Percentiles rank a stretch among this genome's conserved stretches.
phyloP scores from a whole-genome alignment of 805 yeast genomes.

The Metschnikowia borealis region DNA sequence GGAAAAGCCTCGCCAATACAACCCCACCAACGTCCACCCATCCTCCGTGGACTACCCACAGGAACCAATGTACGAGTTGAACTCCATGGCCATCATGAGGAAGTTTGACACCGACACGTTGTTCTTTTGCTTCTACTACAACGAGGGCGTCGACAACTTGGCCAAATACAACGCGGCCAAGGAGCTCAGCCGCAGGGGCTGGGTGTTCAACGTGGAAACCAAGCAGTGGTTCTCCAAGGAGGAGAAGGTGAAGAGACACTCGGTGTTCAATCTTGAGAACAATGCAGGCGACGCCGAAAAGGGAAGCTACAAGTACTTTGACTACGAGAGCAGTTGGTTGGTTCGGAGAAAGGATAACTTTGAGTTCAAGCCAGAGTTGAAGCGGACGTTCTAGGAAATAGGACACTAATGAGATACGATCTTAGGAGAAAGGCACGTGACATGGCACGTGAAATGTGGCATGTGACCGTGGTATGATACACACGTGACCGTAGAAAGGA shows the following conservation, averaged over 20 bases:
- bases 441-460: too few species aligned
- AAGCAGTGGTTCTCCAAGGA: constrained; percentile 80
- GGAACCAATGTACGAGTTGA: constrained; percentile 68
- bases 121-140: constrained; percentile 88
- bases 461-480: too few species aligned
- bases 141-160: constrained; percentile 35
- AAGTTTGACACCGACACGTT: constrained; percentile 84
- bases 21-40: constrained; percentile 80
- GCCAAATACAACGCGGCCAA: constrained; percentile 60
- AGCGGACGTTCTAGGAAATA: constrained; percentile 24
- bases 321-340: constrained; percentile 61
- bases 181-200: constrained; percentile 73
- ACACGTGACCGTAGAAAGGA: too few species aligned
- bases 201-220: constrained; percentile 71
- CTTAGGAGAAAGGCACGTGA: too few species aligned
- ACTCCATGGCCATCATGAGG: constrained; percentile 54
- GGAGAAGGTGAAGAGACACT: constrained; percentile 43
- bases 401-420: background rate
- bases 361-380: constrained; percentile 26
- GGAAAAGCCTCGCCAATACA: constrained; percentile 74
- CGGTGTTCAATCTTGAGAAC: constrained; percentile 18
- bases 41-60: constrained; percentile 88
- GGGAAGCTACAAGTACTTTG: constrained; percentile 74
- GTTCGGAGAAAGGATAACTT: constrained; percentile 42
- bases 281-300: constrained; percentile 36